Percentiles rank a stretch among this genome's conserved stretches.
Conservation (phyloP, 2,329 filamentous ascomycete genomes). For the Hawksworthiomyces lignivorus region DNA sequence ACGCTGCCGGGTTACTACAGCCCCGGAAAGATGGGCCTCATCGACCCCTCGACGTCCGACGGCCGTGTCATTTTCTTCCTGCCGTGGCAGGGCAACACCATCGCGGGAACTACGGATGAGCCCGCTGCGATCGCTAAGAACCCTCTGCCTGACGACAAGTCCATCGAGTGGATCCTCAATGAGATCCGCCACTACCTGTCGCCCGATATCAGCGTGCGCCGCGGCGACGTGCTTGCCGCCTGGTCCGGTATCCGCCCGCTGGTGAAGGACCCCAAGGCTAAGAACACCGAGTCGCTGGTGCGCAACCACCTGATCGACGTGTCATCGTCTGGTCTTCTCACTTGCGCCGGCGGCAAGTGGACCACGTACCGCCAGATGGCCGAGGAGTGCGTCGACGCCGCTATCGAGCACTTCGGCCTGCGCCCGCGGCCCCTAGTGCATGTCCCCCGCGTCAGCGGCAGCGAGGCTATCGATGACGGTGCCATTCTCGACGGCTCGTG, state of each 20-base stretch:
- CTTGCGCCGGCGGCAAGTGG: constrained; percentile 80
- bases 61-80: constrained; percentile 84
- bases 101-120: constrained; percentile 74
- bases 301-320: constrained; percentile 72
- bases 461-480: constrained; percentile 58
- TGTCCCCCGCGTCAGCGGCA: constrained; percentile 51
- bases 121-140: constrained; percentile 60
- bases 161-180: constrained; percentile 74
- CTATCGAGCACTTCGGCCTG: constrained; percentile 58
- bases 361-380: constrained; percentile 86
- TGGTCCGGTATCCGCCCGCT: constrained; percentile 73
- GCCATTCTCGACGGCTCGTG: constrained; percentile 64
- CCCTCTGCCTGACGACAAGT: constrained; percentile 65
- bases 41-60: constrained; percentile 73
- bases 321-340: constrained; percentile 66
- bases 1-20: constrained; percentile 75
- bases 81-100: constrained; percentile 80
- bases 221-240: constrained; percentile 69
- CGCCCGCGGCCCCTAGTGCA: constrained; percentile 36
- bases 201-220: constrained; percentile 66
- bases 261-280: constrained; percentile 71
- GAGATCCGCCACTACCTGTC: constrained; percentile 70
- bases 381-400: constrained; percentile 75
- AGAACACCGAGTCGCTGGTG: constrained; percentile 75
- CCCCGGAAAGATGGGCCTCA: constrained; percentile 72